Percentiles rank a stretch among this genome's conserved stretches.
phyloP scores from a whole-genome alignment of 2,329 filamentous ascomycete species.

The Ampelomyces quisqualis region DNA sequence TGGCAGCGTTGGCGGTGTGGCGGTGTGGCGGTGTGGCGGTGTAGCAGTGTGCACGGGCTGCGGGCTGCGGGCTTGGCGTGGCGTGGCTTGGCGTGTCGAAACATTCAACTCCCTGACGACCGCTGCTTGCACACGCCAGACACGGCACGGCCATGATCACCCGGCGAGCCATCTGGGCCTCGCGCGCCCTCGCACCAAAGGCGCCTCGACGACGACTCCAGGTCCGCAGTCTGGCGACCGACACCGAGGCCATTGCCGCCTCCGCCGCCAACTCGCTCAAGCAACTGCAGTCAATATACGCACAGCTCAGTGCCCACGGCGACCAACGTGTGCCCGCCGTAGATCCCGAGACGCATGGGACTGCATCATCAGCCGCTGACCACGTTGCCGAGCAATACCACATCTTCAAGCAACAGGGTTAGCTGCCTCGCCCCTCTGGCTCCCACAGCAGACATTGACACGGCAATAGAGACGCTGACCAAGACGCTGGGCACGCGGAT shows the following conservation, averaged over 20 bases:
- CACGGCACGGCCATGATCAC: too few species aligned
- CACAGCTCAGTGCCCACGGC: slow-evolving; percentile 35
- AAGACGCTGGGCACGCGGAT: slow-evolving; percentile 44
- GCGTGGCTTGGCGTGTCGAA: too few species aligned
- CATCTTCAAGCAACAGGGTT: slow-evolving; percentile 19
- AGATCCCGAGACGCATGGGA: slow-evolving; percentile 22
- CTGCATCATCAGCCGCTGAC: slow-evolving; percentile 12
- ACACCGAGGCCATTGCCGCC: slow-evolving; percentile 36
- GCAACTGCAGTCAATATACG: slow-evolving; percentile 36
- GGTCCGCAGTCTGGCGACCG: slow-evolving; percentile 30
- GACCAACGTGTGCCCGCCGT: slow-evolving; percentile 18
- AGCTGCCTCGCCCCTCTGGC: slow-evolving; percentile 5
- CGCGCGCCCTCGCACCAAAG: slow-evolving; percentile 31
- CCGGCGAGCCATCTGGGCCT: too few species aligned
- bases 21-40: too few species aligned
- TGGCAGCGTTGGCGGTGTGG: too few species aligned
- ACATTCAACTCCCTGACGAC: too few species aligned
- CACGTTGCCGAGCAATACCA: slow-evolving; percentile 46
- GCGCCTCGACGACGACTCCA: slow-evolving; percentile 19
- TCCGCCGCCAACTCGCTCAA: slow-evolving; percentile 34
- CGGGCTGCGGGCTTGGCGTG: too few species aligned
- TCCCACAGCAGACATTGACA: slow-evolving; percentile 11
- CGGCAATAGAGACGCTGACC: slow-evolving; percentile 36
- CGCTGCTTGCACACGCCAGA: too few species aligned
- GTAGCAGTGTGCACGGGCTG: too few species aligned